These are phyloP conservation scores for Buxus sempervirens DNA, from an alignment of 164 flowering plant genomes.

Conservation along the genomic window DNA sequence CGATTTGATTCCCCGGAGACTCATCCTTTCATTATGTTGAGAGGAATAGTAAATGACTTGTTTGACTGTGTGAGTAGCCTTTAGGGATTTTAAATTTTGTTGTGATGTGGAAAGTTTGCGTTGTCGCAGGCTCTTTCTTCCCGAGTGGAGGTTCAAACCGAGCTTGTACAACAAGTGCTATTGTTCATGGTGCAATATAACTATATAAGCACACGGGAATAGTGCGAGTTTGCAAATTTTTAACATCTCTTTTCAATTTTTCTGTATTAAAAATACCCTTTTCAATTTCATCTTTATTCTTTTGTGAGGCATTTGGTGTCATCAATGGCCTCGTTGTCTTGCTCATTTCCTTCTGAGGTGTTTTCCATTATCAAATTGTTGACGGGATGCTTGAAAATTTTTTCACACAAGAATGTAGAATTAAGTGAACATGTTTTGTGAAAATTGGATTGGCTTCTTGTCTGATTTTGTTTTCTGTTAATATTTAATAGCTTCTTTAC, in stretches of 20 bases:
- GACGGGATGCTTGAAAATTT: slow-evolving; percentile 38
- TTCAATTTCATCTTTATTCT: slow-evolving; percentile 30
- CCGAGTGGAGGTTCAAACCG: slow-evolving; percentile 57
- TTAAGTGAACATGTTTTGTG: slow-evolving; percentile 38
- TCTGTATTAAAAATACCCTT: slow-evolving; percentile 43
- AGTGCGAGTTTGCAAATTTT: slow-evolving; percentile 53
- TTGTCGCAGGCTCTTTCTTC: slow-evolving; percentile 58
- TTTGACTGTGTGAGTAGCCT: background rate
- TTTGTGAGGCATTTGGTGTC: slow-evolving; percentile 56
- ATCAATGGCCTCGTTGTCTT: slow-evolving; percentile 57
- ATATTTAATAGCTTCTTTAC: too few relatives aligned
- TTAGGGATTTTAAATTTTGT: slow-evolving; percentile 5
- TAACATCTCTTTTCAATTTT: slow-evolving; percentile 64
- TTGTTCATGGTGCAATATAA: slow-evolving; percentile 47
- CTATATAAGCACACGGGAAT: slow-evolving; percentile 43
- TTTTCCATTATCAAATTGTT: slow-evolving; percentile 53
- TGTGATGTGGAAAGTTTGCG: slow-evolving; percentile 1
- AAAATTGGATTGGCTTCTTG: background rate
- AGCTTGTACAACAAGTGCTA: slow-evolving; percentile 67
- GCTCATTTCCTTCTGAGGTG: slow-evolving; percentile 54
- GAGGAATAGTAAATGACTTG: background rate
- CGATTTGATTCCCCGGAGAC: slow-evolving; percentile 33
- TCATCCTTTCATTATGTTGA: slow-evolving; percentile 81
- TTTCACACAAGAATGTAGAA: slow-evolving; percentile 40
- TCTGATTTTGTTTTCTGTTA: too few relatives aligned